Conservation (phyloP, 805 yeast genomes). For the Citeromyces nyonsensis region DNA sequence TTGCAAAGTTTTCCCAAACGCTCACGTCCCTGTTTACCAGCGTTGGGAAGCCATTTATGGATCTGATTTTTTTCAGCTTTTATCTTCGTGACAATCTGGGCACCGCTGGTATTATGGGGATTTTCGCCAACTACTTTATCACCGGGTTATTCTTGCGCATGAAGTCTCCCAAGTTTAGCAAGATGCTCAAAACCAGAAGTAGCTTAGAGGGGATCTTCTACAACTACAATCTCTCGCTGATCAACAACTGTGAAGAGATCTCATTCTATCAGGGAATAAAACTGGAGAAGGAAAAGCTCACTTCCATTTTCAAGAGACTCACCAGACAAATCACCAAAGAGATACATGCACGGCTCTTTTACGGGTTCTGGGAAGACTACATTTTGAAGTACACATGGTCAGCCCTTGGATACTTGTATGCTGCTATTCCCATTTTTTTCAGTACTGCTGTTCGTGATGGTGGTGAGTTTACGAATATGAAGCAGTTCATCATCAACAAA, state of each 20-base stretch:
- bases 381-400: slow-evolving; percentile 89
- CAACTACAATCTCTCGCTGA: slow-evolving; percentile 72
- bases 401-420: slow-evolving; percentile 83
- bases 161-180: slow-evolving; percentile 77
- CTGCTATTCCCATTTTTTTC: slow-evolving; percentile 76
- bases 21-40: slow-evolving; percentile 74
- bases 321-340: slow-evolving; percentile 16
- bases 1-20: slow-evolving; percentile 65
- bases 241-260: slow-evolving; percentile 83
- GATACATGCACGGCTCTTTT: slow-evolving; percentile 45
- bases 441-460: slow-evolving; percentile 14
- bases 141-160: slow-evolving; percentile 64
- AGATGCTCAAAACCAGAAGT: slow-evolving; percentile 55
- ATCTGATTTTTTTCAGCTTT: slow-evolving; percentile 67
- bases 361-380: slow-evolving; percentile 71
- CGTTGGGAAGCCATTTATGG: slow-evolving; percentile 86
- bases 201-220: slow-evolving; percentile 80
- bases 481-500: slow-evolving; percentile 81
- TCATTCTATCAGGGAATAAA: slow-evolving; percentile 85
- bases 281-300: slow-evolving; percentile 58
- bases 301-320: slow-evolving; percentile 39
- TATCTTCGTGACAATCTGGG: slow-evolving; percentile 81
- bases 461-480: slow-evolving; percentile 50
- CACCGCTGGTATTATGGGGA: slow-evolving; percentile 70
- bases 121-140: slow-evolving; percentile 62